Conservation (phyloP, 129 eudicot species). For the Silybum marianum region DNA sequence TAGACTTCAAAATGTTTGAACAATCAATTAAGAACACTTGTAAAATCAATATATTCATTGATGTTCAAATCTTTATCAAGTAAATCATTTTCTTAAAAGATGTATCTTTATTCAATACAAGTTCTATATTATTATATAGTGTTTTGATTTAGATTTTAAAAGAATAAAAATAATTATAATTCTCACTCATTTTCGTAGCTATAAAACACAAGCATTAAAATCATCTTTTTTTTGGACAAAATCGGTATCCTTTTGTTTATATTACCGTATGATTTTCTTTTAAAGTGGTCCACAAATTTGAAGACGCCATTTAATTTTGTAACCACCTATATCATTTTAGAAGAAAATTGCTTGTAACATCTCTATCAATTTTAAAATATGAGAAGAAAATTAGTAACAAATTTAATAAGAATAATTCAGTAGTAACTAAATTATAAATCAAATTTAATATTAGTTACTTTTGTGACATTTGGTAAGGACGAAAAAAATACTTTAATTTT, state of each 20-base stretch:
- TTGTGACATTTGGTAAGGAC: no score
- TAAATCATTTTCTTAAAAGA: no score
- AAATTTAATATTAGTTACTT: neutral
- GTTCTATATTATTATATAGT: no score
- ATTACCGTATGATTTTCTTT: neutral
- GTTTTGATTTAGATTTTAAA: neutral
- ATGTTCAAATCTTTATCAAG: no score
- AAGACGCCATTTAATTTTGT: neutral
- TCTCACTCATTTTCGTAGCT: neutral
- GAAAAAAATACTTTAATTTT: no score
- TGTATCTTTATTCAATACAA: no score
- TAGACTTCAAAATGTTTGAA: no score
- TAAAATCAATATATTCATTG: no score
- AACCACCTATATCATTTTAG: neutral
- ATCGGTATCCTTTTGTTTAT: neutral
- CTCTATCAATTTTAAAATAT: neutral
- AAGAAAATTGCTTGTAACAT: neutral
- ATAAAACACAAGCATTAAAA: neutral
- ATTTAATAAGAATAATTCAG: neutral
- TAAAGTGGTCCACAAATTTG: neutral
- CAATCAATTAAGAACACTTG: no score
- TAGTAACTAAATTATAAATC: neutral
- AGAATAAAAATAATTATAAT: neutral
- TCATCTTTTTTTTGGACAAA: conserved; percentile 10
- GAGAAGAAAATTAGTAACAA: neutral